Percentiles rank a stretch among this genome's conserved stretches.
phyloP scores from a whole-genome alignment of 1,139 yeast genomes.

The Protomyces inouyei region DNA sequence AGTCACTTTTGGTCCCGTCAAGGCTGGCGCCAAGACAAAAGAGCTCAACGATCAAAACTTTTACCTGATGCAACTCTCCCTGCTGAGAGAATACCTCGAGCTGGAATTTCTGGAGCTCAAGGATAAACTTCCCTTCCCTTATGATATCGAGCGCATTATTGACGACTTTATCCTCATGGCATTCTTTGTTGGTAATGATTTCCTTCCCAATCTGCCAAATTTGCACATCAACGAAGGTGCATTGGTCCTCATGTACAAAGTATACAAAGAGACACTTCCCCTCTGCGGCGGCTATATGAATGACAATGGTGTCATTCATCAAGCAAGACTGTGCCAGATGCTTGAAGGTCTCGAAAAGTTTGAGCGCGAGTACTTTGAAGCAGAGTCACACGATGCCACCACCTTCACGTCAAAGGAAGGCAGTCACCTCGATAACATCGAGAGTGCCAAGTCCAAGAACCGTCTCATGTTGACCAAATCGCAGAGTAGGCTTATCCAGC shows the following conservation, averaged over 20 bases:
- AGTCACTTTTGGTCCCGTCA: slow-evolving; percentile 69
- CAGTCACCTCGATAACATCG: slow-evolving; percentile 46
- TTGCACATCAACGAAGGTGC: slow-evolving; percentile 93
- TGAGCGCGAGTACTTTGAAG: slow-evolving; percentile 51
- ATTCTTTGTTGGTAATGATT: slow-evolving; percentile 96
- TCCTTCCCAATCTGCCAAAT: slow-evolving; percentile 95
- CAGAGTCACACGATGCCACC: slow-evolving; percentile 67
- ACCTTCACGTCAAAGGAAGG: slow-evolving; percentile 85
- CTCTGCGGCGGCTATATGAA: slow-evolving; percentile 80
- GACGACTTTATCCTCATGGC: slow-evolving; percentile 90
- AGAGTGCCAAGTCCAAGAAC: slow-evolving; percentile 43
- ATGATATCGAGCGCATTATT: slow-evolving; percentile 78
- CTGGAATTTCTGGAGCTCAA: slow-evolving; percentile 74
- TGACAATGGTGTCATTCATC: slow-evolving; percentile 73
- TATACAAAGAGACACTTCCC: slow-evolving; percentile 75
- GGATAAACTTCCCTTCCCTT: slow-evolving; percentile 57
- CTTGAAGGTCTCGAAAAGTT: slow-evolving; percentile 76
- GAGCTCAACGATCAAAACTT: slow-evolving; percentile 73
- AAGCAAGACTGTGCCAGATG: slow-evolving; percentile 68
- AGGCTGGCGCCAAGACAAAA: slow-evolving; percentile 45
- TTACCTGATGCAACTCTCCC: slow-evolving; percentile 72
- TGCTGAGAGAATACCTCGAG: slow-evolving; percentile 84
- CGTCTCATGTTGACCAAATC: slow-evolving; percentile 62
- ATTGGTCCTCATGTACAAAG: slow-evolving; percentile 77
- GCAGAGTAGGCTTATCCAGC: slow-evolving; percentile 61